Conservation (phyloP, 2,329 filamentous ascomycete species). For the Colletotrichum agaves region DNA sequence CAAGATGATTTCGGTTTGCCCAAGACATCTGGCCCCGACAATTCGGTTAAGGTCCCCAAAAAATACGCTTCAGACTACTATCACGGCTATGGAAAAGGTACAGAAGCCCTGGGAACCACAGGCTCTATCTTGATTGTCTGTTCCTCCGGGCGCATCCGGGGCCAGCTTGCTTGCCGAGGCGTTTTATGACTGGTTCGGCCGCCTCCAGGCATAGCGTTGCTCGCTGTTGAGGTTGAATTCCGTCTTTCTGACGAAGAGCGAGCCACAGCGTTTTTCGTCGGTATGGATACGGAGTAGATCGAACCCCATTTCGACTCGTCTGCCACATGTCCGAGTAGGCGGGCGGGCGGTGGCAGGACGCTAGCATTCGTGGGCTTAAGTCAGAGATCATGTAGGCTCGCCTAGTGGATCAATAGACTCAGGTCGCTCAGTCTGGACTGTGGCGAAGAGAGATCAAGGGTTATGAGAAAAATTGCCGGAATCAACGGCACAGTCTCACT, state of each 20-base stretch:
- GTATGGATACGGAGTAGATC: no score
- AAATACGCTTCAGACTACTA: neutral
- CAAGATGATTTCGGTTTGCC: neutral
- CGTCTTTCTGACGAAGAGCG: no score
- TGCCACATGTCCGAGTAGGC: neutral
- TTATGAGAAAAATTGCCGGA: no score
- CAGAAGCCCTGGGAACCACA: no score
- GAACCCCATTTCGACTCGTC: no score
- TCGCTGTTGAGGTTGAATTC: no score
- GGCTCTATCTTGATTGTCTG: no score
- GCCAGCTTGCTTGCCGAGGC: no score
- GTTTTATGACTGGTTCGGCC: no score
- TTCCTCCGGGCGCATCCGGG: no score
- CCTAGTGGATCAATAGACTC: neutral
- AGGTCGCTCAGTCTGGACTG: neutral
- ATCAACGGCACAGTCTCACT: no score
- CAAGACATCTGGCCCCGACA: neutral
- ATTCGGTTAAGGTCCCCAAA: neutral
- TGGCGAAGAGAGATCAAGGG: neutral
- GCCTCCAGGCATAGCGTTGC: neutral
- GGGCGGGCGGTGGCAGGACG: neutral
- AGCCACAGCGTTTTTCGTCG: no score
- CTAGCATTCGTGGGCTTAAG: neutral
- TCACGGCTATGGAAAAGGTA: neutral
- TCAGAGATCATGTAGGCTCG: neutral